Base-by-base conservation (phyloP, 2,329 filamentous ascomycete genomes). In the Trichoderma polysporum region DNA sequence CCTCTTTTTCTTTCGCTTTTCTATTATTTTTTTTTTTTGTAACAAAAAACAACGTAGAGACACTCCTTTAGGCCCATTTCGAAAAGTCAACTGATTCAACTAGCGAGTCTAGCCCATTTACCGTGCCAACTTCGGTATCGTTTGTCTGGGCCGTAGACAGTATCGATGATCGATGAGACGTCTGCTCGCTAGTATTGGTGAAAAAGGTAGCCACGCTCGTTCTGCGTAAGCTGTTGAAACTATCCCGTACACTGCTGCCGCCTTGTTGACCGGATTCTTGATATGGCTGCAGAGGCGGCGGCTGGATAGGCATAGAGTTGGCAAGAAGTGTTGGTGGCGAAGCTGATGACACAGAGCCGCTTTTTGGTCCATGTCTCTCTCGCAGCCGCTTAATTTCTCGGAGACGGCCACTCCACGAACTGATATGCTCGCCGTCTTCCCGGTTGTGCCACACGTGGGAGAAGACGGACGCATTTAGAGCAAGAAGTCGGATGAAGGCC, bases 381-480 rank as follows among this genome's bases (percentile, higher is more conserved):
- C 93, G 88, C 58, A 99, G 84, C 52, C 88, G 86, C 75, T 91
- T 90, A 75, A 99, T 96, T 76, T 94, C 91, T 57, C 91, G 88
- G 13, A 98, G 85, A 57, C 95, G 89, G 72, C 90, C 92, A 67
- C 93, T 89, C 95, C 95, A 98, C 9, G 92, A 92, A 12, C 93
- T 95, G 33, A 95, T 85, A 74, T 97, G 90, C 76, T 97, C 93
- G 66, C 91, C 91, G 6, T 90, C 90, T 70, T 91, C 87, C 54
- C 89, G 85, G 73, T 88, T 89, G 54, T 88, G 87, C 93, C 94
- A 97, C n/a, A 97, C 94, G 52, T 91, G 86, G 2, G 91, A 93
- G 77, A 98, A 97, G 9, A 98, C 92, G 15, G 92, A 96, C 0
- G 95, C 94, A 74, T 97, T 98, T 69, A 99, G 86, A 0, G 94